Conservation (phyloP, 2,329 filamentous ascomycete genomes). For the Fusarium chuoi region DNA sequence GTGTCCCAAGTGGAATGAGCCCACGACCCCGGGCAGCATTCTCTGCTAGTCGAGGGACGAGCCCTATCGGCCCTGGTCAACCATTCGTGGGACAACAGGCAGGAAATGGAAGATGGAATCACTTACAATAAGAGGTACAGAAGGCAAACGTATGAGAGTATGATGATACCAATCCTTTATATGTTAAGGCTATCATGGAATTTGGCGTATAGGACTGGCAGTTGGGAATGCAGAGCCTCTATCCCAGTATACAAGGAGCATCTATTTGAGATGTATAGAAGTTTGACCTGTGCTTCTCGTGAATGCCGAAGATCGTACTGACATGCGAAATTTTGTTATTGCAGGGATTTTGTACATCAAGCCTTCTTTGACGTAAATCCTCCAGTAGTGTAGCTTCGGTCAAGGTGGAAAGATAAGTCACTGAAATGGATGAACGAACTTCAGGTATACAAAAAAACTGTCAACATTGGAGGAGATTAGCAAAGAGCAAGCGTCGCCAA, state of each 20-base stretch:
- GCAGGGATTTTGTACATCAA: neutral
- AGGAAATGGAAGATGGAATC: constrained; percentile 55
- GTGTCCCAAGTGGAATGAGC: constrained; percentile 61
- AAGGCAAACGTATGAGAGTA: neutral
- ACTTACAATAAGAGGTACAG: constrained; percentile 53
- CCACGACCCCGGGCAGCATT: constrained; percentile 52
- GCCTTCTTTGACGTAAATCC: neutral
- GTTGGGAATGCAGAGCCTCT: neutral
- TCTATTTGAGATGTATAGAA: neutral
- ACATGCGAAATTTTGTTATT: neutral
- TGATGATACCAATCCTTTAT: constrained; percentile 8
- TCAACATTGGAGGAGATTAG: constrained; percentile 38
- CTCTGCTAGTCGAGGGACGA: constrained; percentile 60
- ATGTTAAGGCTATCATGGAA: constrained; percentile 7
- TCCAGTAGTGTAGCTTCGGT: neutral
- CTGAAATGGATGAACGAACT: neutral
- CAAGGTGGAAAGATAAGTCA: neutral
- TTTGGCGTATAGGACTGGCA: constrained; percentile 8
- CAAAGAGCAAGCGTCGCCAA: constrained; percentile 38
- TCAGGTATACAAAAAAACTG: constrained; percentile 30
- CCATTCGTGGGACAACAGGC: constrained; percentile 53
- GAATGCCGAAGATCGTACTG: neutral
- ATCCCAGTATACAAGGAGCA: neutral
- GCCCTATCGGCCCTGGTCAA: constrained; percentile 56
- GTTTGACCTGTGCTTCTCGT: neutral